Base-by-base conservation (phyloP, 2,329 filamentous ascomycete genomes). In the Cytospora schulzeri region DNA sequence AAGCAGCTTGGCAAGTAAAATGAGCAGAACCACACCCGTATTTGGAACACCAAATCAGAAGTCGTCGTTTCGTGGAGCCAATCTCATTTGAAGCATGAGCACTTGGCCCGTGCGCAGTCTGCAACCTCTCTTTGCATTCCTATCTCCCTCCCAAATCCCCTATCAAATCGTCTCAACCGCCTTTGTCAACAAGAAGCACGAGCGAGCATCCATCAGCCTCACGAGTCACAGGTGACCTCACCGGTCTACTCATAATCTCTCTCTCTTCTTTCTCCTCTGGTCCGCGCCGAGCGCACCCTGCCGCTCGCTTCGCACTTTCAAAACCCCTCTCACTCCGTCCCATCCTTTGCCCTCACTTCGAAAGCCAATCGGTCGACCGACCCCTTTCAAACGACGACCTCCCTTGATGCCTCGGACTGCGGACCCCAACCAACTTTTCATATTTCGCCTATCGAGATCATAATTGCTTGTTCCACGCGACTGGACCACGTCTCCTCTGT, bases 281-380 rank as follows among this genome's bases (percentile, higher is more conserved):
- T 66, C 56, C 38, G 64, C 60, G 45, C 57, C 57, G 56, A 57
- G 56, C 45, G 54, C 52, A 53, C 52, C 60, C 61, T 66, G 60
- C 29, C 64, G 52, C 61, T 66, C 64, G 60, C 55, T 64, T 38
- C 57, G 19, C 38, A 26, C 38, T 29, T 57, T 33, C 45, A 48
- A 62, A 56, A 53, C 54, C 52, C 52, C 22, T 45, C 38, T 48
- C n/a, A 48, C 15, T 63, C 50, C 55, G 35, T 63, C 56, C 55
- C 26, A 22, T 51, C 50, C n/a, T 53, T 63, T 33, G 48, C 29
- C 59, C 38, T 62, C 41, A 31, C 55, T 41, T 65, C 54, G 38
- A 31, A 35, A 59, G 28, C 60, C 41, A 51, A 28, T 53, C 59
- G 29, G 24, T 57, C 60, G 29, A 33, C 45, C 45, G 41, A 54